Percentiles rank a stretch among this genome's conserved stretches.
Evolutionary conservation across 495 filamentous ascomycete species (phyloP).

Genomic region (Talaromyces stipitatus): DNA sequence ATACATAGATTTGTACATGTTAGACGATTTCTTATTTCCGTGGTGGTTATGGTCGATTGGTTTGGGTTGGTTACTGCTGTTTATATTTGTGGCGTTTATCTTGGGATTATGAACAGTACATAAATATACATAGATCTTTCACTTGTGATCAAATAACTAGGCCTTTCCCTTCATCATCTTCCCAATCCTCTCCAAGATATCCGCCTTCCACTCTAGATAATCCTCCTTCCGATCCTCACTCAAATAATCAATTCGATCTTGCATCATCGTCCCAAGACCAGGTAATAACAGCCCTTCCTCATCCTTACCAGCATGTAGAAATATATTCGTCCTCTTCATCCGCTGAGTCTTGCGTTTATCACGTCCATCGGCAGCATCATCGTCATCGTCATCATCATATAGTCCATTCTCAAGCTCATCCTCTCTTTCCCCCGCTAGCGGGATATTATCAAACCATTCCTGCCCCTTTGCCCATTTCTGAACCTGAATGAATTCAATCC

Average conservation of each 20-base stretch:
- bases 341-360: neutral
- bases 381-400: slow-evolving; percentile 27
- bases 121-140: neutral
- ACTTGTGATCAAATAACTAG: neutral
- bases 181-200: slow-evolving; percentile 43
- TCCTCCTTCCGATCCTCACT: slow-evolving; percentile 59
- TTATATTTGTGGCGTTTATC: neutral
- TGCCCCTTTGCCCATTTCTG: slow-evolving; percentile 53
- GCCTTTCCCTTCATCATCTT: slow-evolving; percentile 12
- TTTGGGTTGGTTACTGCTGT: neutral
- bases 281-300: slow-evolving; percentile 39
- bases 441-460: slow-evolving; percentile 61
- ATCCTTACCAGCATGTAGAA: slow-evolving; percentile 11
- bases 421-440: slow-evolving; percentile 28
- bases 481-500: slow-evolving; percentile 48
- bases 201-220: slow-evolving; percentile 66
- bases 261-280: slow-evolving; percentile 73
- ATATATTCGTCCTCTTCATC: slow-evolving; percentile 16
- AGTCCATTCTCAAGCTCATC: slow-evolving; percentile 28
- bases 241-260: slow-evolving; percentile 74
- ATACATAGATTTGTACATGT: neutral
- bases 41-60: neutral
- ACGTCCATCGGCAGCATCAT: slow-evolving; percentile 19
- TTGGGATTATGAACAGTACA: neutral
- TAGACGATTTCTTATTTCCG: neutral